A percentile compares a stretch with the other conserved stretches of the same genome.
phyloP scores from a whole-genome alignment of 2,329 filamentous ascomycete species.

The Pseudogymnoascus sp. region DNA sequence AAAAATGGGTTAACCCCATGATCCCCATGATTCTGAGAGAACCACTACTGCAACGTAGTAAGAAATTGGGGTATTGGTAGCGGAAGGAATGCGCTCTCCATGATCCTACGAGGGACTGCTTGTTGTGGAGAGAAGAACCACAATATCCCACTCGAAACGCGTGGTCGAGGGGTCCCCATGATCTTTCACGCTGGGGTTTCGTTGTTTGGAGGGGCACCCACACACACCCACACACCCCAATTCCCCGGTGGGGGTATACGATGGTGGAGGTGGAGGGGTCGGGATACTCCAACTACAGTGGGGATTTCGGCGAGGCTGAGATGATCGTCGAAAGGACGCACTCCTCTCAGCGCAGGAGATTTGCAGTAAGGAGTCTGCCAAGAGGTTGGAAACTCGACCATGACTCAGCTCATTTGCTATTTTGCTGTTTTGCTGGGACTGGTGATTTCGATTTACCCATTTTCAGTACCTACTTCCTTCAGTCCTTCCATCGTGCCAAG shows the following conservation, averaged over 20 bases:
- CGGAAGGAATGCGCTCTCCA: not conserved
- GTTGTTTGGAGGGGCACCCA: not conserved
- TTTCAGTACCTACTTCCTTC: not conserved
- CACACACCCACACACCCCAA: not conserved
- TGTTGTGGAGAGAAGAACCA: not conserved
- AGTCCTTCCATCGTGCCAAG: not conserved
- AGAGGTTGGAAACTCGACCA: constrained; percentile 4
- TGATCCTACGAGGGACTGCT: not conserved
- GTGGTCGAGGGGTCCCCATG: not conserved
- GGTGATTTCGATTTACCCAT: not conserved
- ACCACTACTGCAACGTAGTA: not conserved
- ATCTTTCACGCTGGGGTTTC: not conserved
- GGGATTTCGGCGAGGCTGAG: not conserved
- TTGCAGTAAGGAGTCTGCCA: not conserved
- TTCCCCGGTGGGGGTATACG: not conserved
- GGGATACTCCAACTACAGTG: not conserved
- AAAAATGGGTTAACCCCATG: not conserved
- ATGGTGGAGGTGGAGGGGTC: not conserved
- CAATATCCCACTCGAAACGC: constrained; percentile 5
- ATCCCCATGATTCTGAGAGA: not conserved
- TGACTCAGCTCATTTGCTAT: constrained; percentile 3
- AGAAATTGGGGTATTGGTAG: not conserved
- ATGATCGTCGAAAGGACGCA: constrained; percentile 1
- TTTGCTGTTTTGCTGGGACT: not conserved
- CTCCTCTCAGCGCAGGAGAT: not conserved